Evolutionary conservation across 2,329 filamentous ascomycete genomes (phyloP).

Genomic region (Sporothrix dimorphospora): DNA sequence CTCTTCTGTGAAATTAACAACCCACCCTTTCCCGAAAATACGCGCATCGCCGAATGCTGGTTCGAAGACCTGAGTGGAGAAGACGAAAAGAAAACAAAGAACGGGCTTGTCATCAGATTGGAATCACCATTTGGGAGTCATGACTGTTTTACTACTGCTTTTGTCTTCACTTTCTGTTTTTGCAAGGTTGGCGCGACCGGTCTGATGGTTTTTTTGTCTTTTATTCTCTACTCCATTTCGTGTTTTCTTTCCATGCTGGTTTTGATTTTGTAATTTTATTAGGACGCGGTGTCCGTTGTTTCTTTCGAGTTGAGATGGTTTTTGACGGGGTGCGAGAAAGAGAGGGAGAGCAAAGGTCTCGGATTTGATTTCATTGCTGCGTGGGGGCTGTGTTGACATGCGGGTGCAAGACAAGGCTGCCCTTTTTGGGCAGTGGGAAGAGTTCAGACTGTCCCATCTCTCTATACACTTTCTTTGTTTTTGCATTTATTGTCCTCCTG

Average conservation of each 20-base stretch:
- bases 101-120: constrained; percentile 36
- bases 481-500: not conserved
- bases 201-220: constrained; percentile 30
- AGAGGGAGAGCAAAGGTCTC: not conserved
- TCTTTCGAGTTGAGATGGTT: constrained; percentile 14
- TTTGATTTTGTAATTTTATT: constrained; percentile 11
- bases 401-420: not conserved
- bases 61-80: constrained; percentile 16
- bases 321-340: constrained; percentile 26
- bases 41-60: constrained; percentile 29
- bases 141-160: constrained; percentile 29
- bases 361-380: not conserved
- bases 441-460: not conserved
- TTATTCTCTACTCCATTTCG: constrained; percentile 1
- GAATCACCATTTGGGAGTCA: constrained; percentile 34
- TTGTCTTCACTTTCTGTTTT: constrained; percentile 28
- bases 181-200: constrained; percentile 29
- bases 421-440: not conserved
- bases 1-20: constrained; percentile 9
- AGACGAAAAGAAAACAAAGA: constrained; percentile 14
- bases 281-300: constrained; percentile 16
- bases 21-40: constrained; percentile 10
- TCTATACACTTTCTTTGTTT: not conserved
- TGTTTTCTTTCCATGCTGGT: constrained; percentile 13
- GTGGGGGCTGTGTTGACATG: constrained; percentile 9